A percentile compares a stretch with the other conserved stretches of the same genome.
Evolutionary conservation across 805 yeast genomes (phyloP).

Genomic region (Kuraishia molischiana): DNA sequence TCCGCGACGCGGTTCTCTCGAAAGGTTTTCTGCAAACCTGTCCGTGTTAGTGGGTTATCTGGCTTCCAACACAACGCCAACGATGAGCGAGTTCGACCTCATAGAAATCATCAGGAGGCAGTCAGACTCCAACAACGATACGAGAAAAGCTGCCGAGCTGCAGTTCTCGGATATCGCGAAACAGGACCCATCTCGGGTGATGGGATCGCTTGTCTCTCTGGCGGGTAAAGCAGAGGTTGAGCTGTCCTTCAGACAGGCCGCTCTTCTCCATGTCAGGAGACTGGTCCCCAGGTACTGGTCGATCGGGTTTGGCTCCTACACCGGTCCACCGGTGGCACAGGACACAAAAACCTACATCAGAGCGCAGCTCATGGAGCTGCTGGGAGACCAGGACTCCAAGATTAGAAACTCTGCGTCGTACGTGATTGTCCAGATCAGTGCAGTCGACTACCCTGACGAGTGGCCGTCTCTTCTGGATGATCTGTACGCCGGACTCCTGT

Average conservation of each 20-base stretch:
- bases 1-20: no score
- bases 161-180: slow-evolving; percentile 31
- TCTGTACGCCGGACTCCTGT: slow-evolving; percentile 32
- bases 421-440: slow-evolving; percentile 75
- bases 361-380: slow-evolving; percentile 35
- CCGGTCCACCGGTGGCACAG: slow-evolving; percentile 53
- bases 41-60: no score
- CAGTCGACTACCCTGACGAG: slow-evolving; percentile 89
- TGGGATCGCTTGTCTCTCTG: slow-evolving; percentile 30
- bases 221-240: slow-evolving; percentile 22
- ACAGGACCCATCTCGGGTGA: slow-evolving; percentile 38
- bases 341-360: slow-evolving; percentile 45
- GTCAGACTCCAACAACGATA: slow-evolving; percentile 33
- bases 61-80: background rate
- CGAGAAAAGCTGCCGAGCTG: slow-evolving; percentile 44
- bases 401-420: slow-evolving; percentile 61
- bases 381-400: slow-evolving; percentile 41
- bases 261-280: slow-evolving; percentile 57
- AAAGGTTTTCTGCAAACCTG: no score
- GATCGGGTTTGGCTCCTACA: slow-evolving; percentile 66
- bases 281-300: slow-evolving; percentile 74
- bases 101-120: slow-evolving; percentile 3
- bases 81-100: background rate
- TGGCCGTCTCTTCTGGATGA: slow-evolving; percentile 68
- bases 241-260: slow-evolving; percentile 43